Base-by-base conservation (phyloP, 148 eudicot species). In the Vaccinium vitisidaea region DNA sequence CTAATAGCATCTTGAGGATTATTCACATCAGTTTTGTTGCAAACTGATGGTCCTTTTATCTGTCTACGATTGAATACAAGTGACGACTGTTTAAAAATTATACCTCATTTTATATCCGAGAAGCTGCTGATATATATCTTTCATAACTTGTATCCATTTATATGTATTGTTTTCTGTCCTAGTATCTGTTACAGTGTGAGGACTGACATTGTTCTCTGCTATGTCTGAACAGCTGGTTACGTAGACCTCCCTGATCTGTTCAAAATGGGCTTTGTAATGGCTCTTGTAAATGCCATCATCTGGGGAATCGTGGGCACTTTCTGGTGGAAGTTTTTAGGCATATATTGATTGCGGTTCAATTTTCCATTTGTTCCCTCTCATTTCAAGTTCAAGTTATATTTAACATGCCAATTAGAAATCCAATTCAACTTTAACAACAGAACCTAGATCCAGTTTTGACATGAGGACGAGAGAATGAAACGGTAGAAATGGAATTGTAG, bases 261-360 rank as follows among this genome's bases (percentile, higher is more conserved):
- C 85, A 94, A 89, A 79, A 73, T 91, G 73, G 99, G 99, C 32
- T 92, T 96, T 80, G 39, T 89, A 1, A 93, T 93, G 93, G 97
- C 97, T 55, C 21, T 90, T 73, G 69, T 93, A 39, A 96, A 96
- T 82, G 98, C 90, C 12, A 27, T 56, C 14, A 92, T 94, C 54
- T 96, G 99, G 99, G 88, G 88, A 8, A 91, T 89, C 55, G 97
- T 92, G 0, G 98, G 99, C 73, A 90, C 91, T 70, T 83, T 92
- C 85, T 96, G 99, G 98, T 96, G 98, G 99, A 96, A 96, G 90
- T 91, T 92, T 75, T 87, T 96, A 90, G 98, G 99, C 50, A 90
- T 96, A 21, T 96, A 92, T 85, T 96, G 89, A 93, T 49, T 74
- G 6, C 39, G 4, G 12, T 65, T 65, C 23, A 43, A 43, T 43